Base-by-base conservation (phyloP, 2,329 filamentous ascomycete genomes). In the Penicillium concentricum region DNA sequence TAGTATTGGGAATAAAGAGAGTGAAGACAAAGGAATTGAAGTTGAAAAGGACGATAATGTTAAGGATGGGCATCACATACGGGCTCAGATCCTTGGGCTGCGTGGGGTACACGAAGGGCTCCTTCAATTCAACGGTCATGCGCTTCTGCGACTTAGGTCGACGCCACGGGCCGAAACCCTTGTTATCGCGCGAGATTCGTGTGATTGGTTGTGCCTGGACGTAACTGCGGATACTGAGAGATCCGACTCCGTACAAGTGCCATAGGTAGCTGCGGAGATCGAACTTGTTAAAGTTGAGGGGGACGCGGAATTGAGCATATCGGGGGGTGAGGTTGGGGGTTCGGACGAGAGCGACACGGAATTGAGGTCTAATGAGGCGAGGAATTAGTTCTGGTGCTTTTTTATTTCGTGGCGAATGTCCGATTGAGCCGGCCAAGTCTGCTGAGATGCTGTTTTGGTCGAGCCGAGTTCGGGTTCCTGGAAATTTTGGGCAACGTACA, bases 251-350 rank as follows among this genome's bases (percentile, higher is more conserved):
- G 81, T 99, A 99, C 42, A 84, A 84, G 74, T 96, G 87, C 79
- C 85, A 90, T 60, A 99, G 87, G 80, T 97, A 99, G 79, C 97
- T 92, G 75, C 92, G 90, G 41, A 99, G 79, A 74, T 99, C 94
- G 76, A 97, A 88, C 79, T 99, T 99, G 82, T 91, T 96, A 82
- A 97, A 92, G 67, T 85, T 87, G 67, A 97, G 83, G 12, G 94
- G 94, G 32, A 97, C 93, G 69, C 88, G 83, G 84, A 99, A 99
- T 68, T 87, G 88, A 61, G 93, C 94, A 73, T 90, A 91, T 73
- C 87, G 88, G 20, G 92, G 86, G 8, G 90, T 87, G 52, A 90
- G 84, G 64, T 84, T 81, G 30, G 86, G 84, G 57, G 87, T 88
- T 65, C 87, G 88, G 67, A 96, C 80, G 69, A 97, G 84, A 59